A percentile compares a stretch with the other conserved stretches of the same genome.
Conservation (phyloP, 176 grass and related monocot genomes). For the Triticum monococcum region DNA sequence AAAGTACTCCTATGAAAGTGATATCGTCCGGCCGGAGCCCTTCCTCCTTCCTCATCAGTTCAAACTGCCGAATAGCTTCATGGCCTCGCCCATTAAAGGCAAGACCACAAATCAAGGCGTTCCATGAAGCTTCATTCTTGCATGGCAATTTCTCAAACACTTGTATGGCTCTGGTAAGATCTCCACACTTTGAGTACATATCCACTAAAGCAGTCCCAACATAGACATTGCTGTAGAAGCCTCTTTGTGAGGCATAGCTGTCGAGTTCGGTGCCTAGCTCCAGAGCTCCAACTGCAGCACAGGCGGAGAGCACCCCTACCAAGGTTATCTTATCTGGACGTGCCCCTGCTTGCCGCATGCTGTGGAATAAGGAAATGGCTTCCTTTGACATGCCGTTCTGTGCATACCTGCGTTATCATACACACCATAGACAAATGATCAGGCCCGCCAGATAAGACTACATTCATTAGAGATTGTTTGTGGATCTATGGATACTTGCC, state of each 20-base stretch:
- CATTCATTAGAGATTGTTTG: not conserved
- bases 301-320: constrained; percentile 77
- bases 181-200: constrained; percentile 86
- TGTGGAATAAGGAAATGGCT: constrained; percentile 75
- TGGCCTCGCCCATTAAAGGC: constrained; percentile 57
- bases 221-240: constrained; percentile 65
- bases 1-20: constrained; percentile 73
- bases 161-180: constrained; percentile 48
- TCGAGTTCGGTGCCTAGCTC: constrained; percentile 67
- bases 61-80: constrained; percentile 64
- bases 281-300: constrained; percentile 68
- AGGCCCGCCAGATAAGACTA: not conserved
- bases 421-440: no score
- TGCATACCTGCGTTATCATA: no score
- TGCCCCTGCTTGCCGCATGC: constrained; percentile 52
- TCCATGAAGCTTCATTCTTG: constrained; percentile 80
- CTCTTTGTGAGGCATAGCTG: constrained; percentile 43
- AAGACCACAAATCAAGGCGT: constrained; percentile 79
- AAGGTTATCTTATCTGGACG: constrained; percentile 74
- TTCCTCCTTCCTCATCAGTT: constrained; percentile 57
- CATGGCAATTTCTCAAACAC: constrained; percentile 62
- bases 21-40: constrained; percentile 53
- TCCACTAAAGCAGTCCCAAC: constrained; percentile 84
- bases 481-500: constrained; percentile 38
- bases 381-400: constrained; percentile 50